phyloP scores from a whole-genome alignment of 257 asterid genomes.

The Thymus mandschuricus region DNA sequence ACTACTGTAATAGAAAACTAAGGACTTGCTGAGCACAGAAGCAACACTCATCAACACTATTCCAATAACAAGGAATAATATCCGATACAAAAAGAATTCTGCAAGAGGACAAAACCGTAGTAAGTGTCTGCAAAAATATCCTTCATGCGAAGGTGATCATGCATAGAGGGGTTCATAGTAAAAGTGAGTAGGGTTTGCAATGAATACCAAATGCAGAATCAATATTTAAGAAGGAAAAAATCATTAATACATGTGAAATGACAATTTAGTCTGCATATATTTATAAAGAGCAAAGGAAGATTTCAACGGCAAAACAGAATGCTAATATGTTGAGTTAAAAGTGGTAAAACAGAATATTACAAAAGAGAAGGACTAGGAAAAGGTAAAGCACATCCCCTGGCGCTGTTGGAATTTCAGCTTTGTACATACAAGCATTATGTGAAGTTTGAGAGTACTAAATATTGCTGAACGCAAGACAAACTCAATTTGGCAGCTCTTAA shows the following conservation, averaged over 20 bases:
- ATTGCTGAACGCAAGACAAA: neutral
- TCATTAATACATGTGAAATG: neutral
- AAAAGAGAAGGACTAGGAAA: neutral
- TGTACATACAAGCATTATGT: neutral
- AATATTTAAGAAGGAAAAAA: neutral
- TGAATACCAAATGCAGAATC: constrained; percentile 6
- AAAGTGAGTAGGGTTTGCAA: neutral
- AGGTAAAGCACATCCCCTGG: neutral
- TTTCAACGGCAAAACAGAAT: neutral
- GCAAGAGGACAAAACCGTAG: constrained; percentile 40
- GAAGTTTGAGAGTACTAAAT: neutral
- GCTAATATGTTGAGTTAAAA: neutral
- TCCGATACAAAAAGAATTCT: constrained; percentile 68
- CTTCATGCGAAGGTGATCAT: neutral
- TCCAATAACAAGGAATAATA: constrained; percentile 73
- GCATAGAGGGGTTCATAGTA: neutral
- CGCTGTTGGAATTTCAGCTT: neutral
- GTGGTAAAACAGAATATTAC: too few species aligned
- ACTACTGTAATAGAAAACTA: constrained; percentile 79
- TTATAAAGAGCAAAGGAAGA: neutral
- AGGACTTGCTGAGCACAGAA: constrained; percentile 74
- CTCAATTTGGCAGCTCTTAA: neutral
- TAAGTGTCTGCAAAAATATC: neutral
- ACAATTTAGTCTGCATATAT: neutral
- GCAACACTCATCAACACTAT: constrained; percentile 60